Base-by-base conservation (phyloP, 78 protist species). In the Cavenderia fasciculata region DNA sequence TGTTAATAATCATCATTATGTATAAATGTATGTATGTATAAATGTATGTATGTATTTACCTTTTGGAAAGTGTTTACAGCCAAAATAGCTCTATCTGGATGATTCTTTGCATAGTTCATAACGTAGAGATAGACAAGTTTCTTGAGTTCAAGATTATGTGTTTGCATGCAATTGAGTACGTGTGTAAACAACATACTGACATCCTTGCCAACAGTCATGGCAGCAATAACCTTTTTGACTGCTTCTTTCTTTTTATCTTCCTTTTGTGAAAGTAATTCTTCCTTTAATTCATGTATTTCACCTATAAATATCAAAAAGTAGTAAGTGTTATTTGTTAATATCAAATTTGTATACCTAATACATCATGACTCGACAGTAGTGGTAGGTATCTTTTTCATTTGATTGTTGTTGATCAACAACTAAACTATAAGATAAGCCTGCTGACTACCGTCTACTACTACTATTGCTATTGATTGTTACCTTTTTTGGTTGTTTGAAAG, bases 151-250 rank as follows among this genome's bases (percentile, higher is more conserved):
- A 98, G 54, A 82, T 98, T 94, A 41, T 74, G 75, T 0, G 99
- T 98, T 86, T 94, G 96, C 93, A 98, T 95, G 94, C 97, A 92
- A 73, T 96, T 96, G 87, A 97, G 75, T 19, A 99, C 99, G 19
- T 97, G 99, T 31, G 96, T 65, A 61, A 94, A 96, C 36, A 96
- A 74, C 82, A 44, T 56, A 36, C 95, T 74, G 61, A 99, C 99
- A 74, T 98, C 99, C 86, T 98, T 98, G 31, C 99, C 99, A 31
- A 97, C 98, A 2, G 99, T 99, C 99, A 99, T 99, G 44, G 74
- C 95, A 16, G 99, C 99, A 69, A 99, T 98, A 52, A 98, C 98
- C 82, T 98, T 97, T 92, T 98, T 97, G 23, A 99, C 97, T 40
- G 99, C 99, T 1, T 98, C 98, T 56, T 82, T 84, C 86, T 87